Evolutionary conservation across 345 rosid genomes (phyloP), one percentile per base, ranked within the genome.

Genomic region (Physaria fendleri): DNA sequence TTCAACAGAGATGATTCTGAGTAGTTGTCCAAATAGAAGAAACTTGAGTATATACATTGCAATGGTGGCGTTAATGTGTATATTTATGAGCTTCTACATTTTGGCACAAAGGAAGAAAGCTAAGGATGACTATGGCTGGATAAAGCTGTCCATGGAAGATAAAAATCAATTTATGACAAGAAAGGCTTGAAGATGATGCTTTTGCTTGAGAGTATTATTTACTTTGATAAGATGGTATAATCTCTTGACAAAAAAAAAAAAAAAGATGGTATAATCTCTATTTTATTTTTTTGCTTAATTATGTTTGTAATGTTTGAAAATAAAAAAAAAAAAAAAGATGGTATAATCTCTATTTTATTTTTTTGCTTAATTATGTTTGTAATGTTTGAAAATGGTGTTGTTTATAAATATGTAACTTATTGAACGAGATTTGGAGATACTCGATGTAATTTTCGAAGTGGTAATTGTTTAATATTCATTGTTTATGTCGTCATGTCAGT

Each of bases 61-160:
- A 20, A 33, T 81, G 61, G 17, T 82, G 33, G 94, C 93, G 39
- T 76, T 79, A 6, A 32, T 83, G 73, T 86, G 85, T 65, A 47
- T 92, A 42, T 38, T 83, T 62, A 76, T 83, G 61, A 78, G 88
- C 48, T 40, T 86, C 44, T 78, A 72, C 22, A 50, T 73, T 46
- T 52, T 82, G 23, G 15, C 78, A 21, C 82, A 28, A 17, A 68
- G 81, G 75, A 81, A 78, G 81, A 74, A 20, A 8, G 43, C 54
- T 37, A 71, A 60, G 32, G 60, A 71, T 28, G 27, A 76, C 1
- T 59, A 62, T 45, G 71, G 65, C 8, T 88, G 99, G 97, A 64
- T 79, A 5, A 86, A 71, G 67, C 71, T 92, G 76, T 82, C 91
- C 8, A 38, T 65, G 13, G 84, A 80, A 72, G 64, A 60, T 50